These are phyloP conservation scores for Chalciporus chontae DNA, from an alignment of 768 basidiomycete genomes.

Conservation along the genomic window DNA sequence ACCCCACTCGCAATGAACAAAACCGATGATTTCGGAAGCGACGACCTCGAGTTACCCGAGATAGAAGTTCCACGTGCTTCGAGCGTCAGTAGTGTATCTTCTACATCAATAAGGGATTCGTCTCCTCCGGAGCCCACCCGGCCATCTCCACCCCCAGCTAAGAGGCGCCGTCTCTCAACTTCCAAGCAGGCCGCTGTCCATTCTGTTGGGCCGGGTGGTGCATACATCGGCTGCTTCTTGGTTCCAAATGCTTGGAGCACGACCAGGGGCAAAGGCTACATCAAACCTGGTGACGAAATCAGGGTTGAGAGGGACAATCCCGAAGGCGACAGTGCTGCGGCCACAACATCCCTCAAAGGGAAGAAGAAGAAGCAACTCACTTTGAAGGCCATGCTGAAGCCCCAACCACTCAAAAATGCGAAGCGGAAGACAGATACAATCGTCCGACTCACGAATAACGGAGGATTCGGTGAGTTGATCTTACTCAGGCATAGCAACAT, in stretches of 20 bases:
- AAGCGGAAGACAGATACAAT: conserved; percentile 61
- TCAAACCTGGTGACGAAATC: conserved; percentile 61
- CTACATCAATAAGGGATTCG: conserved; percentile 24
- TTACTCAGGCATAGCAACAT: neutral
- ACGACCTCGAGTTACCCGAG: conserved; percentile 35
- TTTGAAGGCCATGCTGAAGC: conserved; percentile 63
- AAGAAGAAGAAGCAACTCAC: conserved; percentile 64
- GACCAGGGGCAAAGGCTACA: conserved; percentile 67
- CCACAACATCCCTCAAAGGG: conserved; percentile 28
- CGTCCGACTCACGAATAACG: conserved; percentile 60
- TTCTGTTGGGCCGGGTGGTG: conserved; percentile 23
- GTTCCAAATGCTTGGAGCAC: conserved; percentile 79
- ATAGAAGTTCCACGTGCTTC: conserved; percentile 36
- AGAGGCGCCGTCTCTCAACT: conserved; percentile 50
- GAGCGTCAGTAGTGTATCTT: conserved; percentile 39
- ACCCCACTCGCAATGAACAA: conserved; percentile 35
- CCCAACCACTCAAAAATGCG: conserved; percentile 41
- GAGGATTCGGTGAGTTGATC: conserved; percentile 57
- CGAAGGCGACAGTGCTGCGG: conserved; percentile 26
- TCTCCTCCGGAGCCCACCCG: conserved; percentile 18
- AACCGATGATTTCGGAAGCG: conserved; percentile 26
- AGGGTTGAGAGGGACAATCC: conserved; percentile 52
- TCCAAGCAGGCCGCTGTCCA: conserved; percentile 9
- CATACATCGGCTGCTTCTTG: conserved; percentile 65
- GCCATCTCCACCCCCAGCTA: conserved; percentile 37